A percentile compares a stretch with the other conserved stretches of the same genome.
Conservation (phyloP, 371 early-diverging fungal species). For the Mortierella sp. region DNA sequence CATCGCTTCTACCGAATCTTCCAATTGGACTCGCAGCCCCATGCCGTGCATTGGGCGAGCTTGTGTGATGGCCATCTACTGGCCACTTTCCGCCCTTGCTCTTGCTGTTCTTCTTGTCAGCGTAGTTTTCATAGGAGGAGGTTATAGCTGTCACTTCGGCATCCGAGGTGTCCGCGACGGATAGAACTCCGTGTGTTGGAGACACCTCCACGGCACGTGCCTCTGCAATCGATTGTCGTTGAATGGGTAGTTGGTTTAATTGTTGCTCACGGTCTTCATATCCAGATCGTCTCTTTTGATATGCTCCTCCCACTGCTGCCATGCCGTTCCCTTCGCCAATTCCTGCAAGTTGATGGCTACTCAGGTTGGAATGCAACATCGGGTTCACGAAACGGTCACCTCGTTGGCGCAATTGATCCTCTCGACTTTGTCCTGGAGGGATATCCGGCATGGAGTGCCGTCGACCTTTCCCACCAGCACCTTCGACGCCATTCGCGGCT, state of each 20-base stretch:
- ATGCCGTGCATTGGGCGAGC: too few relatives aligned
- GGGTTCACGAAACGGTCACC: slow-evolving; percentile 40
- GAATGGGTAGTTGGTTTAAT: slow-evolving; percentile 22
- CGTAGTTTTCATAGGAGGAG: too few relatives aligned
- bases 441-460: slow-evolving; percentile 51
- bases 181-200: background rate
- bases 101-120: background rate
- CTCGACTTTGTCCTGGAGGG: slow-evolving; percentile 37
- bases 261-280: slow-evolving; percentile 30
- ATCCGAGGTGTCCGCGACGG: background rate
- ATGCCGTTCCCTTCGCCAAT: background rate
- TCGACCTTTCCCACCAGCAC: slow-evolving; percentile 25
- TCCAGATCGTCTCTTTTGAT: slow-evolving; percentile 13
- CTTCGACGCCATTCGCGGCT: slow-evolving; percentile 3
- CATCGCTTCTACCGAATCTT: too few relatives aligned
- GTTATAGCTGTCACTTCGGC: too few relatives aligned
- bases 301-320: background rate
- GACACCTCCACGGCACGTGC: slow-evolving; percentile 7
- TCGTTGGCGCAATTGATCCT: slow-evolving; percentile 32
- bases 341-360: slow-evolving; percentile 1
- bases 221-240: slow-evolving; percentile 30
- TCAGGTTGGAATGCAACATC: slow-evolving; percentile 13
- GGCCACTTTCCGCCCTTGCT: background rate
- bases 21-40: too few relatives aligned
- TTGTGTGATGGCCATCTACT: background rate